Base-by-base conservation (phyloP, 2,329 filamentous ascomycete species). In the Exophiala mesophila region DNA sequence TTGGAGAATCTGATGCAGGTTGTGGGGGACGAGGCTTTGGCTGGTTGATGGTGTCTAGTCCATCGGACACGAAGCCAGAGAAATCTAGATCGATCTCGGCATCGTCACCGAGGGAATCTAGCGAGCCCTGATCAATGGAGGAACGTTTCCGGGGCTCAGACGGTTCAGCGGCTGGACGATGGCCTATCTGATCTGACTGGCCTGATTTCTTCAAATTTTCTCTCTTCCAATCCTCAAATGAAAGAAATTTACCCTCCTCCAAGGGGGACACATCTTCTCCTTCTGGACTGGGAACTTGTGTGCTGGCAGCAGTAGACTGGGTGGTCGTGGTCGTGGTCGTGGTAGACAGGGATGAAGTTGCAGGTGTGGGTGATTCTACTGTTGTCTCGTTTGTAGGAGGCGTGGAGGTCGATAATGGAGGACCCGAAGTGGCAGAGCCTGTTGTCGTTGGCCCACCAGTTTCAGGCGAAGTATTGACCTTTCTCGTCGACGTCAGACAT, bases 161-260 rank as follows among this genome's bases (percentile, higher is more conserved):
- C 15, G 15, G 29, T 31, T 73, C 72, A 16, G 62, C 61, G 19
- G 59, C 66, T 58, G 61, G 68, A 50, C 59, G 68, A 57, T 60
- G 76, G 61, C 69, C 85, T 59, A 75, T 74, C 64, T 75, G 81
- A 64, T 75, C 86, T 59, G 70, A 88, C 59, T 96, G 90, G 9
- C 88, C 90, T 3, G 80, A 83, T 59, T 88, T 86, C 38, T 83
- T 85, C 13, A 97, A 69, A 67, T 94, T 95, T 71, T 89, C 85
- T 58, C 84, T 87, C 68, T 95, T 97, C 92, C 92, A 98, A 57
- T 97, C 90, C 61, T 97, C 92, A 56, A 98, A 98, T 0, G 92
- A 96, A 56, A 97, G 80, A 62, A 97, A 97, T 5, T 88, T 83
- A 33, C 82, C 77, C 54, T 86, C 85, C 57, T 87, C 82, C 8